Base-by-base conservation (phyloP, 129 eudicot genomes). In the Chrysanthemum makinoi region DNA sequence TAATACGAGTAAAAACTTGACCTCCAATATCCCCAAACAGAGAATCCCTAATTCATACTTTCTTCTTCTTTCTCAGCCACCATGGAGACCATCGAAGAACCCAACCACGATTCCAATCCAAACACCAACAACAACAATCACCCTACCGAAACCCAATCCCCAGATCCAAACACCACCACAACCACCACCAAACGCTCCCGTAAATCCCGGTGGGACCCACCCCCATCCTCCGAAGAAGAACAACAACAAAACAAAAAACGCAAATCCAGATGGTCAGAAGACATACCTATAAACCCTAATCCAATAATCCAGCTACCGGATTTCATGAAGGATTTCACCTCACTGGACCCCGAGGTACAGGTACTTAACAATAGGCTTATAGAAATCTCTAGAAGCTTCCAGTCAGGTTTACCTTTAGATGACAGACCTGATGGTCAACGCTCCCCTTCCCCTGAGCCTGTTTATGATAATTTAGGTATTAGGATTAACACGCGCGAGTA, bases 361-460 rank as follows among this genome's bases (percentile, higher is more conserved):
- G 86, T 85, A 10, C 83, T 91, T 63, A 91, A 91, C 69, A 76
- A 70, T 60, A 83, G 88, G 57, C 75, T 91, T 6, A 79, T 87
- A 33, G 97, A 91, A 69, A 91, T 91, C 59, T 85, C 86, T 78
- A 81, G 95, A 43, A 85, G 75, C 35, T 80, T 91, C 69, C 95
- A 91, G 12, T 88, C 89, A 13, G 91, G 91, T 2, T 24, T 83
- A 78, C 87, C 84, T 0, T 82, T 87, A 68, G 97, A 90, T 75
- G 97, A 90, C 60, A 74, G 97, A 26, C 95, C 95, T 5, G 97
- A 90, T 75, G 95, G 97, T 53, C 89, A 87, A 72, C 77, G 97
- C 26, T 90, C 97, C 8, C 97, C 97, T 72, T 90, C 97, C 19
- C 97, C 97, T 2, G 97, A 91, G 74, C 95, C 97, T 5, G 50